Evolutionary conservation across 371 early-diverging fungal species (phyloP), one percentile per base, ranked within the genome.

Genomic region (Mortierella sp.): DNA sequence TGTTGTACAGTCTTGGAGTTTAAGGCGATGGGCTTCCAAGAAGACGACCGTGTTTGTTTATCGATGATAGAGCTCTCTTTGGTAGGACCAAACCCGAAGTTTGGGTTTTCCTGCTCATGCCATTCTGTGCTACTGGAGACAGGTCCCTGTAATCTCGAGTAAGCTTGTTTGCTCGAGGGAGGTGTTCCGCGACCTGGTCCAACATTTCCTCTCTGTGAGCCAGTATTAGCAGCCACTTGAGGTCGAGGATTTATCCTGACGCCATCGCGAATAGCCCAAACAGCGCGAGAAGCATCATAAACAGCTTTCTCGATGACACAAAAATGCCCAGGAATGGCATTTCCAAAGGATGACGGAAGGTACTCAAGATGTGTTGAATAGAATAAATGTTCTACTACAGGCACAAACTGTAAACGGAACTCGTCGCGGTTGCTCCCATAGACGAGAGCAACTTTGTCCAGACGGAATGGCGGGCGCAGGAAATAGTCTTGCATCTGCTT

Each of bases 391-490:
- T 72, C 66, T 9, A 4, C 40, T 15, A 73, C 52, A 1, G 67
- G 74, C 13, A 73, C 50, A 62, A 78, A 72, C 13, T 58, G 45
- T 9, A 78, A 48, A 3, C 74, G 65, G 22, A 69, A 78, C 32
- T 68, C 69, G 7, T 73, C 66, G 11, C 67, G 65, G 24, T 36
- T 57, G 53, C 63, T 78, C n/a, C 74, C 74, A 40, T 73, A 78
- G 15, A 78, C 73, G 19, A 78, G 70, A 3, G 74, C 24, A 36
- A 70, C 70, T 38, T n/a, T 32, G 3, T 67, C 63, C 15, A 40
- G 4, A 13, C 58, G 36, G 11, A 69, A 65, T 22, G 36, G 61
- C 10, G 63, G 22, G 4, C 79, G 79, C 22, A 78, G 74, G 24
- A 53, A 74, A 45, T 78, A 78, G 0, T 41, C 63, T 24, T 73